These are phyloP conservation scores for Phaeosphaeria sp. DNA, from an alignment of 2,329 filamentous ascomycete genomes.

Conservation along the genomic window DNA sequence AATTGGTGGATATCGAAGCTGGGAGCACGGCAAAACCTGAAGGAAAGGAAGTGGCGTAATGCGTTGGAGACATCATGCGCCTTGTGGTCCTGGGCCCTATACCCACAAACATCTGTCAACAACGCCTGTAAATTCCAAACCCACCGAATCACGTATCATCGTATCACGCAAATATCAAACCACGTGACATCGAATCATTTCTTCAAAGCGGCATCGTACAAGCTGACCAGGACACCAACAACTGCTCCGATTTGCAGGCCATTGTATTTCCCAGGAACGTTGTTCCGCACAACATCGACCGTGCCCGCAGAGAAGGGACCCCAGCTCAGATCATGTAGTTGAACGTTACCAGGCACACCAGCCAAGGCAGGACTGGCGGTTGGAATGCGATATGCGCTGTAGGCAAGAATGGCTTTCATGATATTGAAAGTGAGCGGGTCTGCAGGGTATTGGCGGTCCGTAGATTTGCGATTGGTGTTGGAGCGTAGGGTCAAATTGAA, in stretches of 20 bases:
- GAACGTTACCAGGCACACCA: conserved; percentile 57
- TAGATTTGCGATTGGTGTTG: conserved; percentile 53
- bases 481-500: conserved; percentile 78
- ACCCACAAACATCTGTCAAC: background rate
- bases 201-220: conserved; percentile 80
- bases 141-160: conserved; percentile 1
- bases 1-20: background rate
- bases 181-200: conserved; percentile 43
- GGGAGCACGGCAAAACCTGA: background rate
- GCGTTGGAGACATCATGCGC: background rate
- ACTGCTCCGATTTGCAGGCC: conserved; percentile 72
- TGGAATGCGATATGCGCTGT: conserved; percentile 71
- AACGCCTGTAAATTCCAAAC: conserved; percentile 4
- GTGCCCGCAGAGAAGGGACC: conserved; percentile 67
- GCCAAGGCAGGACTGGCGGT: conserved; percentile 18
- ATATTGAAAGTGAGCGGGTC: conserved; percentile 93
- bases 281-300: conserved; percentile 67
- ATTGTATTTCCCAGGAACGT: conserved; percentile 74
- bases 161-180: conserved; percentile 1
- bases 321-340: conserved; percentile 50
- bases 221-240: conserved; percentile 70
- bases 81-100: background rate
- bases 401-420: conserved; percentile 81
- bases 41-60: background rate
- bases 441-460: conserved; percentile 64